phyloP scores from a whole-genome alignment of 441 rosid genomes.

The Adansonia grandidieri region DNA sequence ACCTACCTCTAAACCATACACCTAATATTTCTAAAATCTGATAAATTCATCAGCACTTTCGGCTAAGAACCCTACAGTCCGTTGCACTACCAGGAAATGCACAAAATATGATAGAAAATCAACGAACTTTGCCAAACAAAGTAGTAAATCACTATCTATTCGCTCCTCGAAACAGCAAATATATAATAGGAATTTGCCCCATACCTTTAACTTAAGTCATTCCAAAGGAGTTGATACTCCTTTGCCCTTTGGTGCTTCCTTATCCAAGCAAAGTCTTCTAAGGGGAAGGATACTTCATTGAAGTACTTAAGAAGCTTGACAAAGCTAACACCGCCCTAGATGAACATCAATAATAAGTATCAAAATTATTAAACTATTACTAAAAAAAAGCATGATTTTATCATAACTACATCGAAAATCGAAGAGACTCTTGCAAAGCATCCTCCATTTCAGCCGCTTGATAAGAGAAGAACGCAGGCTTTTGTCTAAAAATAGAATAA shows the following conservation, averaged over 20 bases:
- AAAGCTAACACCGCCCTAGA: background rate
- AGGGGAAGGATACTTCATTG: background rate
- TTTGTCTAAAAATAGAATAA: background rate
- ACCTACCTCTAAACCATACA: background rate
- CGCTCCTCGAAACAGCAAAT: no score
- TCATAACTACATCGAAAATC: background rate
- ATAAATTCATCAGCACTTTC: background rate
- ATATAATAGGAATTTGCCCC: background rate
- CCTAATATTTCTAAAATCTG: background rate
- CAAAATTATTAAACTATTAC: background rate
- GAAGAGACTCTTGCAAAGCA: background rate
- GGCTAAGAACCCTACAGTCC: background rate
- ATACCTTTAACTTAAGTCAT: conserved; percentile 20
- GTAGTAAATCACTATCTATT: background rate
- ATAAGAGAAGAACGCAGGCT: background rate
- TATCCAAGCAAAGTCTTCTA: background rate
- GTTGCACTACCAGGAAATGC: background rate
- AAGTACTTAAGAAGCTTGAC: background rate
- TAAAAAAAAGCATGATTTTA: background rate
- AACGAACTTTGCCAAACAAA: background rate
- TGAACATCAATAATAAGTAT: background rate
- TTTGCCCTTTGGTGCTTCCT: background rate
- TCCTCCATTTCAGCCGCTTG: background rate
- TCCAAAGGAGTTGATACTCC: background rate
- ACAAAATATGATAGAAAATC: background rate